A percentile compares a stretch with the other conserved stretches of the same genome.
Conservation (phyloP, 495 filamentous ascomycete genomes). For the Hyaloscypha variabilis region DNA sequence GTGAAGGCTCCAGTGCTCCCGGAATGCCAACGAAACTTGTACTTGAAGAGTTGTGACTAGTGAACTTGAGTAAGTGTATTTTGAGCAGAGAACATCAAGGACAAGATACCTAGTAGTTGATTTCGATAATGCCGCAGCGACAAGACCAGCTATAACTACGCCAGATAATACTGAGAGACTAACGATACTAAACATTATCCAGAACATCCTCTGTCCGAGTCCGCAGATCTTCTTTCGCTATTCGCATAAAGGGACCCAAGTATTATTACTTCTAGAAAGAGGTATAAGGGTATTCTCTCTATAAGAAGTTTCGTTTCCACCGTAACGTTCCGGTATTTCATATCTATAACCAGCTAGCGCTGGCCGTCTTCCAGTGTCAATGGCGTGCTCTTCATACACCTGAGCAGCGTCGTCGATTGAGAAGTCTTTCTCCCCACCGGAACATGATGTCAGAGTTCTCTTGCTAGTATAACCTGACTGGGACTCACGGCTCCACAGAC, state of each 20-base stretch:
- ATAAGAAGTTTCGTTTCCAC: slow-evolving; percentile 1
- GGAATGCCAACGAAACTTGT: not conserved
- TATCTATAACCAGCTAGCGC: not conserved
- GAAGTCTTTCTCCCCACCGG: not conserved
- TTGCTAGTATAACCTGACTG: slow-evolving; percentile 3
- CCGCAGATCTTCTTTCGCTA: slow-evolving; percentile 3
- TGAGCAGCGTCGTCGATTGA: not conserved
- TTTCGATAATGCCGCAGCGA: not conserved
- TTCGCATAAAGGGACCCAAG: not conserved
- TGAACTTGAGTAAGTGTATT: not conserved
- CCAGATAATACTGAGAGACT: slow-evolving; percentile 5
- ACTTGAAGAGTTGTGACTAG: not conserved
- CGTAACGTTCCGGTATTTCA: slow-evolving; percentile 17
- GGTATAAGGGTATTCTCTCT: not conserved
- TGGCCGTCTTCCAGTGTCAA: not conserved
- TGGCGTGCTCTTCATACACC: not conserved
- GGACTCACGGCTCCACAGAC: slow-evolving; percentile 7
- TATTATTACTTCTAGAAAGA: slow-evolving; percentile 5
- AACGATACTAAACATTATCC: not conserved
- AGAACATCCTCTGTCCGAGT: slow-evolving; percentile 1
- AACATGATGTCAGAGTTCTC: not conserved
- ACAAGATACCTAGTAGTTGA: not conserved
- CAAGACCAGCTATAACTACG: slow-evolving; percentile 1
- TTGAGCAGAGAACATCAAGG: not conserved
- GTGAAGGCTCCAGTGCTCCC: not conserved